A percentile compares a stretch with the other conserved stretches of the same genome.
Evolutionary conservation across 1,284 basidiomycete species (phyloP).

Genomic region (Tilletia horrida): DNA sequence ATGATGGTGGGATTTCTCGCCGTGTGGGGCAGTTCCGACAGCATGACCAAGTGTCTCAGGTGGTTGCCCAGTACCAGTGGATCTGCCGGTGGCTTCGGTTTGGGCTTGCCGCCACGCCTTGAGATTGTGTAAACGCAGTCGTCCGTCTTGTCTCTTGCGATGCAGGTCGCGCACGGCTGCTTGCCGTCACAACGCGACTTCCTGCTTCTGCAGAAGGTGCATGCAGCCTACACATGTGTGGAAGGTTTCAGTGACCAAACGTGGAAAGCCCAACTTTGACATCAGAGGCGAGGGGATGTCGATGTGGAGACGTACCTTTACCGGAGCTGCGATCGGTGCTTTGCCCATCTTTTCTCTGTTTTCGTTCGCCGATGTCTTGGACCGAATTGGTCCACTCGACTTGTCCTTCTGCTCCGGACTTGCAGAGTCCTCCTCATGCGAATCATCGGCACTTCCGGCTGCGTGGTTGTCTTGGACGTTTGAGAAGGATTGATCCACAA

Average conservation of each 20-base stretch:
- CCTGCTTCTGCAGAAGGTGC: constrained; percentile 17
- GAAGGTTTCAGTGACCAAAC: not conserved
- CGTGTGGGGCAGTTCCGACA: constrained; percentile 9
- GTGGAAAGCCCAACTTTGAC: not conserved
- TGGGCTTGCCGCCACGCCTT: constrained; percentile 48
- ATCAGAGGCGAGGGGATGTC: no score
- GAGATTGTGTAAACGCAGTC: constrained; percentile 49
- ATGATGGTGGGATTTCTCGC: not conserved
- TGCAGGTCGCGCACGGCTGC: constrained; percentile 44
- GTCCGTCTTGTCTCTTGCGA: constrained; percentile 34
- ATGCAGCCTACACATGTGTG: not conserved
- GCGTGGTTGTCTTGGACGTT: not conserved
- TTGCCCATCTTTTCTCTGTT: constrained; percentile 1
- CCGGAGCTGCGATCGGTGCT: constrained; percentile 7
- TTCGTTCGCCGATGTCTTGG: not conserved
- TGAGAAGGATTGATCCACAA: no score
- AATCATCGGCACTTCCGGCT: no score
- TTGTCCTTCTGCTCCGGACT: constrained; percentile 4
- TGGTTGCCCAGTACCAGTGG: constrained; percentile 2
- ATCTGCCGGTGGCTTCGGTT: constrained; percentile 31
- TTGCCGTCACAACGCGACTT: constrained; percentile 50
- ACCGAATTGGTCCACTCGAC: not conserved
- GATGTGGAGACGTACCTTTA: not conserved
- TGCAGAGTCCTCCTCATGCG: not conserved
- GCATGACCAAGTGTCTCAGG: constrained; percentile 4